Percentiles rank a stretch among this genome's conserved stretches.
Conservation (phyloP, 345 rosid species). For the Boechera divaricarpa region DNA sequence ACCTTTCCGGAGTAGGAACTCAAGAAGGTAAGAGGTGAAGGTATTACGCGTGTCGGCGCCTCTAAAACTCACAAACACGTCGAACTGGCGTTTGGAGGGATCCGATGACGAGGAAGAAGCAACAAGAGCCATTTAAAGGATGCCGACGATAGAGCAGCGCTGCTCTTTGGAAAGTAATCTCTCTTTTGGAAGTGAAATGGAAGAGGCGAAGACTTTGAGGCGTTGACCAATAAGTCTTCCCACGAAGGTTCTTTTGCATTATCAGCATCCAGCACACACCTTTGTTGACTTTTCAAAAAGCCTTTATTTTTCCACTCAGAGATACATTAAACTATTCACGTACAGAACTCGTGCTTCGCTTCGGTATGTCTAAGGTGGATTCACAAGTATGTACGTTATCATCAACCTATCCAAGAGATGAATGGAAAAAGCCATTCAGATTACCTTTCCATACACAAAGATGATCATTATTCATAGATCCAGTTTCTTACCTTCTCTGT, state of each 20-base stretch:
- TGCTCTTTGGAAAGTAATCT: not conserved
- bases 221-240: not conserved
- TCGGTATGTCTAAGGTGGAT: too few species aligned
- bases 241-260: too few species aligned
- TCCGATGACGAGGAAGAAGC: not conserved
- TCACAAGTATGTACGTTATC: too few species aligned
- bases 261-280: not conserved
- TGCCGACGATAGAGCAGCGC: not conserved
- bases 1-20: constrained; percentile 9
- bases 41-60: constrained; percentile 33
- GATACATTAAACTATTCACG: too few species aligned
- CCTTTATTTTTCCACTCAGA: too few species aligned
- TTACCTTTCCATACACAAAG: too few species aligned
- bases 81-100: constrained; percentile 19
- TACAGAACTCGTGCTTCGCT: too few species aligned
- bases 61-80: constrained; percentile 49
- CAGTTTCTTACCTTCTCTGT: too few species aligned
- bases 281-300: constrained; percentile 25
- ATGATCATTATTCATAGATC: too few species aligned
- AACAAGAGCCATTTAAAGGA: constrained; percentile 21
- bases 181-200: not conserved
- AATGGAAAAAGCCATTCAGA: too few species aligned
- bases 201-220: constrained; percentile 23
- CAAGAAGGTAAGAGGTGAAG: constrained; percentile 34
- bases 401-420: too few species aligned